Evolutionary conservation across 2,329 filamentous ascomycete species (phyloP), one percentile per base, ranked within the genome.

Genomic region (Cercospora zeina): DNA sequence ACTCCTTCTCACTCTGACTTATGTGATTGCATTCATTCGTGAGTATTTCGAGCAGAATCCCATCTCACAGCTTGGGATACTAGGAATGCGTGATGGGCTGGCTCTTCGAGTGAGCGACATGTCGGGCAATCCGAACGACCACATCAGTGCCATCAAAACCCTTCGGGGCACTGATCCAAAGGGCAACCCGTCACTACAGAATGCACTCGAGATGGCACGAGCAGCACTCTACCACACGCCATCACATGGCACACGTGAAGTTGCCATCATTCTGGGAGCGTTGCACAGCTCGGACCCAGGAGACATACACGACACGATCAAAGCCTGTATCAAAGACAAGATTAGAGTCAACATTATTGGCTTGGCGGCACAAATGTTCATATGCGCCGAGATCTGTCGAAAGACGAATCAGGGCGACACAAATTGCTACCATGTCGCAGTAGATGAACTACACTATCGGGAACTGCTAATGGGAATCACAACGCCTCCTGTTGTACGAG

Each of bases 21-120:
- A 92, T 76, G 89, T 92, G 14, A 85, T 89, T 66, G 89, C 92
- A 61, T 99, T 97, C 76, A 89, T 97, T 54, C 85, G 88, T 62
- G 93, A 97, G 75, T 99, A 91, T 78, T 99, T 97, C 74, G 95
- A 97, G 77, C 95, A 99, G 77, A 99, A 99, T 72, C 95, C 95
- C 10, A 97, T 99, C 68, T 96, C 92, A 9, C 95, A 99, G 77
- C 85, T 99, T 61, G 93, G 90, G 24, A 89, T 99, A 31, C 81
- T 99, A 39, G 93, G 90, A 55, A 96, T 97, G 90, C 86, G 90
- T 65, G 95, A 97, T 74, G 95, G 95, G 14, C 82, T 97, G 14
- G 93, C 93, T 1, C 81, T 96, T 24, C 83, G 90, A 39, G 85
- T 99, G 66, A 95, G 89, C 73, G 91, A 96, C 72, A 88, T 97